These are phyloP conservation scores for Trichothecium roseum DNA, from an alignment of 2,329 filamentous ascomycete genomes.

Conservation along the genomic window DNA sequence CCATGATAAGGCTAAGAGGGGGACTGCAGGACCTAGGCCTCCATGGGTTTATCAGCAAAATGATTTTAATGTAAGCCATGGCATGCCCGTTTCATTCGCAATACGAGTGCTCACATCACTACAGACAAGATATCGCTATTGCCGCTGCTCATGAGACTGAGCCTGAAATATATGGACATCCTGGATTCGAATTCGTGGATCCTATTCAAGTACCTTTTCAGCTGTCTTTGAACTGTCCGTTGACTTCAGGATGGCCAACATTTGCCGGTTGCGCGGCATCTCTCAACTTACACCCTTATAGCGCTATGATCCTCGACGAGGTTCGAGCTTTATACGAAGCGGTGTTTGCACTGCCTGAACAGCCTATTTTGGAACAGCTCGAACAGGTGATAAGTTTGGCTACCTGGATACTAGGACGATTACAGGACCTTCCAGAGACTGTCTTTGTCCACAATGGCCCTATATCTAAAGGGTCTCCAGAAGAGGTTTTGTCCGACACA, in stretches of 20 bases:
- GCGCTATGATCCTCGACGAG: slow-evolving; percentile 40
- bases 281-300: slow-evolving; percentile 32
- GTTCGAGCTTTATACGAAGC: slow-evolving; percentile 35
- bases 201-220: slow-evolving; percentile 27
- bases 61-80: slow-evolving; percentile 33
- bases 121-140: slow-evolving; percentile 35
- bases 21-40: slow-evolving; percentile 34
- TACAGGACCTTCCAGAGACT: slow-evolving; percentile 21
- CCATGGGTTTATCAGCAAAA: slow-evolving; percentile 35
- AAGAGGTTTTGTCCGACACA: slow-evolving; percentile 1
- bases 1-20: slow-evolving; percentile 36
- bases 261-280: slow-evolving; percentile 30
- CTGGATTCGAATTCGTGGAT: slow-evolving; percentile 31
- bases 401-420: slow-evolving; percentile 26
- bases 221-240: slow-evolving; percentile 34
- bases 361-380: slow-evolving; percentile 23
- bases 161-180: slow-evolving; percentile 28
- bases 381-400: slow-evolving; percentile 27
- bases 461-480: slow-evolving; percentile 5
- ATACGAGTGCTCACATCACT: neutral
- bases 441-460: slow-evolving; percentile 8
- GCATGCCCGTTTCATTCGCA: neutral
- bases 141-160: slow-evolving; percentile 35
- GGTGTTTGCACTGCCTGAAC: slow-evolving; percentile 26
- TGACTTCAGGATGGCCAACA: slow-evolving; percentile 28